Percentiles rank a stretch among this genome's conserved stretches.
These are phyloP conservation scores for Leccinum brunneo-olivaceum DNA, from an alignment of 1,284 basidiomycete species.

Conservation along the genomic window DNA sequence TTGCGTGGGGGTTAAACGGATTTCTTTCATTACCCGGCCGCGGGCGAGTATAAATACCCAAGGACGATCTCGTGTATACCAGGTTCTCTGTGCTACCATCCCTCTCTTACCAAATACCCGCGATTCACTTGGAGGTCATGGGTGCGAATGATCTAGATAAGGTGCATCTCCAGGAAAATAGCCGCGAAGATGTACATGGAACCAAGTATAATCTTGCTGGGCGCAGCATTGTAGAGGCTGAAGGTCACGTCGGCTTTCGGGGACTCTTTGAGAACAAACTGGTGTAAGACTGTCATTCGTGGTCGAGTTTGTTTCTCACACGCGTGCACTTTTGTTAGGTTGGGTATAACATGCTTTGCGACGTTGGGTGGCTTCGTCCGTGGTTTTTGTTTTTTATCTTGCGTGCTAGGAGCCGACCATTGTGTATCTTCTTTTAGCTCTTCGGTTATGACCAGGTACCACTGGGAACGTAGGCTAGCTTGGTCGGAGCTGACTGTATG, in stretches of 20 bases:
- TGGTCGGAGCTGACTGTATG: slow-evolving; percentile 5
- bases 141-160: slow-evolving; percentile 6
- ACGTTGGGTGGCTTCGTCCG: slow-evolving; percentile 29
- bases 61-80: too few species aligned
- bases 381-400: neutral
- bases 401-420: slow-evolving; percentile 1
- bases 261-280: slow-evolving; percentile 27
- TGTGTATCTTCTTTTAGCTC: slow-evolving; percentile 16
- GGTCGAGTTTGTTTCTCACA: slow-evolving; percentile 5
- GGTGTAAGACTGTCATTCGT: slow-evolving; percentile 18
- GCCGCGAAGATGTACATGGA: slow-evolving; percentile 1
- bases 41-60: too few species aligned
- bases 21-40: too few species aligned
- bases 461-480: neutral
- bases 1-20: too few species aligned
- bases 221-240: slow-evolving; percentile 13
- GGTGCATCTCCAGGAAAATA: slow-evolving; percentile 1
- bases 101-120: slow-evolving; percentile 7
- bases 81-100: too few species aligned
- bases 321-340: slow-evolving; percentile 8
- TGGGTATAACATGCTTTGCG: slow-evolving; percentile 30
- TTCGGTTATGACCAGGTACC: slow-evolving; percentile 31
- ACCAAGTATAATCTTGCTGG: slow-evolving; percentile 1
- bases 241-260: slow-evolving; percentile 22
- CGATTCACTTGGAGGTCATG: slow-evolving; percentile 12